Evolutionary conservation across 768 basidiomycete species (phyloP).

Genomic region (Boletus patriciae): DNA sequence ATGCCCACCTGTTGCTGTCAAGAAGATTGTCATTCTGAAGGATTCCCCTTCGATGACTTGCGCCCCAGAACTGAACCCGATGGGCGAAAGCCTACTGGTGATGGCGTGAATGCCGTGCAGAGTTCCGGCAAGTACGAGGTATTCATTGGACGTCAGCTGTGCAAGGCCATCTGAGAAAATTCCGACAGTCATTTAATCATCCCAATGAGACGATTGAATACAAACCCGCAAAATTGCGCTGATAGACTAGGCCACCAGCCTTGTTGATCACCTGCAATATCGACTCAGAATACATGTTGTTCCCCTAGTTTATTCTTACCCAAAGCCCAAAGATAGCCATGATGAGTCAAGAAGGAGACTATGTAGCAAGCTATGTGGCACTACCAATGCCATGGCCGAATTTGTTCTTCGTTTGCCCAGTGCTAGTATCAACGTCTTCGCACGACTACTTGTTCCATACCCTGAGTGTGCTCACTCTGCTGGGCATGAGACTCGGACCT

Average conservation of each 20-base stretch:
- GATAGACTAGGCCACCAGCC: conserved; percentile 95
- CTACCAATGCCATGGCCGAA: too few relatives aligned
- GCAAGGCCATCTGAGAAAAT: conserved; percentile 77
- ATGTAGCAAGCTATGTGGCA: neutral
- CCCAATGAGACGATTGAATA: conserved; percentile 4
- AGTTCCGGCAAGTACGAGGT: conserved; percentile 93
- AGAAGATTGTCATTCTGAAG: conserved; percentile 89
- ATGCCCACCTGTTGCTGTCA: conserved; percentile 81
- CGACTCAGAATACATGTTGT: conserved; percentile 1
- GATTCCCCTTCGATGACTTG: conserved; percentile 96
- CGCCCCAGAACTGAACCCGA: conserved; percentile 77
- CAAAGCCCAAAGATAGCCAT: conserved; percentile 85
- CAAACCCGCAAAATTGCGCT: conserved; percentile 86
- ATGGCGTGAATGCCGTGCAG: conserved; percentile 99
- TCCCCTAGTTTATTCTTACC: conserved; percentile 45
- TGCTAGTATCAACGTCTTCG: neutral
- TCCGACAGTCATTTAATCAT: neutral
- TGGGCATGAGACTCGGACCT: conserved; percentile 17
- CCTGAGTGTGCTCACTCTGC: neutral
- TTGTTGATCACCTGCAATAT: conserved; percentile 86
- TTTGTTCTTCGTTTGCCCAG: neutral
- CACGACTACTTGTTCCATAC: conserved; percentile 8
- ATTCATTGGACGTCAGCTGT: conserved; percentile 88
- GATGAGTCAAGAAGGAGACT: conserved; percentile 1
- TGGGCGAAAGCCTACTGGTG: conserved; percentile 86